phyloP scores from a whole-genome alignment of 2,329 filamentous ascomycete species.

The Zasmidium cellare region DNA sequence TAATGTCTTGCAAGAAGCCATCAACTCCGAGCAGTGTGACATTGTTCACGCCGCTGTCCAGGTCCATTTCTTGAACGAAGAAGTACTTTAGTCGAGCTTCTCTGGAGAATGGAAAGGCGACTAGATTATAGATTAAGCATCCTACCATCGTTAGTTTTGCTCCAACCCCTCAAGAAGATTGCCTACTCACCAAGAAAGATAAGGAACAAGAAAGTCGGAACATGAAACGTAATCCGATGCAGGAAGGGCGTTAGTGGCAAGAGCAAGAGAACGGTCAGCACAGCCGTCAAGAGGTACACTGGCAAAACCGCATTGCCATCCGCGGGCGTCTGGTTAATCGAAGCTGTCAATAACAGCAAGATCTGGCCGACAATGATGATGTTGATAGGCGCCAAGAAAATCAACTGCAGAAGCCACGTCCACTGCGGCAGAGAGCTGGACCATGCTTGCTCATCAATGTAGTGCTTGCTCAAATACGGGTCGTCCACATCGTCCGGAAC shows the following conservation, averaged over 20 bases:
- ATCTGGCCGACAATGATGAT: slow-evolving; percentile 77
- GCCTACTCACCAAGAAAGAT: slow-evolving; percentile 53
- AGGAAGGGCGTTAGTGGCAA: slow-evolving; percentile 80
- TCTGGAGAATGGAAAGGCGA: slow-evolving; percentile 83
- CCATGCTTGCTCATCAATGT: slow-evolving; percentile 80
- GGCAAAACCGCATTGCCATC: slow-evolving; percentile 75
- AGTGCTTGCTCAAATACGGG: slow-evolving; percentile 43
- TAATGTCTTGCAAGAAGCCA: slow-evolving; percentile 66
- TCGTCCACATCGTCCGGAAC: slow-evolving; percentile 30
- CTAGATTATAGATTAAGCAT: slow-evolving; percentile 81
- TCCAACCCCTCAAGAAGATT: not conserved
- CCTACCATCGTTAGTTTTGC: slow-evolving; percentile 41
- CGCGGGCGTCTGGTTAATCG: slow-evolving; percentile 76
- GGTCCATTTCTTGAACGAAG: slow-evolving; percentile 78
- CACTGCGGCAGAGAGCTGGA: slow-evolving; percentile 75
- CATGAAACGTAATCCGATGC: slow-evolving; percentile 79
- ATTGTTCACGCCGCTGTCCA: slow-evolving; percentile 65
- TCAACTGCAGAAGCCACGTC: slow-evolving; percentile 85
- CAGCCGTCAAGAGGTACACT: slow-evolving; percentile 70
- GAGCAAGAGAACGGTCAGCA: slow-evolving; percentile 69
- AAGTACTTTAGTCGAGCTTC: slow-evolving; percentile 80
- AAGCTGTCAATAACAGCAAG: slow-evolving; percentile 69
- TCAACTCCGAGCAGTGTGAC: slow-evolving; percentile 70
- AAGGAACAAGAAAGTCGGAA: slow-evolving; percentile 74
- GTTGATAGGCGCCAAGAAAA: slow-evolving; percentile 75